Conservation (phyloP, 177 flowering plant genomes). For the Vitis hybrid region DNA sequence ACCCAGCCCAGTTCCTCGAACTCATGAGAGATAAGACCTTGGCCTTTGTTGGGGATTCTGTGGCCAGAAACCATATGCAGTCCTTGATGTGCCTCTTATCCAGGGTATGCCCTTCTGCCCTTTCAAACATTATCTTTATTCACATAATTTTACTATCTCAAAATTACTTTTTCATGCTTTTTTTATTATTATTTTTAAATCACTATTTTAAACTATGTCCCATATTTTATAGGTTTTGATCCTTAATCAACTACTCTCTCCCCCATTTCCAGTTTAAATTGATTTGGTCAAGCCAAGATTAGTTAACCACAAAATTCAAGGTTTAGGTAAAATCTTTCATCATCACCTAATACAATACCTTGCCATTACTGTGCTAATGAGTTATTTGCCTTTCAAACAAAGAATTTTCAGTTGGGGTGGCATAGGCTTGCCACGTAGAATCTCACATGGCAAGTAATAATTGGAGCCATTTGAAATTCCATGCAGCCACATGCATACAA, state of each 20-base stretch:
- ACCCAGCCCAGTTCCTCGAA: slow-evolving; percentile 49
- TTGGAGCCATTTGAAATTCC: too few relatives aligned
- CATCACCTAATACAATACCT: too few relatives aligned
- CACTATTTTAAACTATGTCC: too few relatives aligned
- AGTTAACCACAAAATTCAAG: slow-evolving; percentile 9
- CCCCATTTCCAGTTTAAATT: background rate
- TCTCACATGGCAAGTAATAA: too few relatives aligned
- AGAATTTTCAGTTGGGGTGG: too few relatives aligned
- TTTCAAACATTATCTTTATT: background rate
- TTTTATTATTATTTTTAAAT: background rate
- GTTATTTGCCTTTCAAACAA: too few relatives aligned
- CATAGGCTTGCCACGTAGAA: too few relatives aligned
- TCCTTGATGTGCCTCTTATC: slow-evolving; percentile 64
- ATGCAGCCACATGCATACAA: too few relatives aligned
- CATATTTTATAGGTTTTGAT: background rate
- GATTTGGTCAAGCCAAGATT: background rate
- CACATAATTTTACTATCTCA: too few relatives aligned
- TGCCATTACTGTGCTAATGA: too few relatives aligned
- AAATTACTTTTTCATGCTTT: background rate
- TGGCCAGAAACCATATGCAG: slow-evolving; percentile 65
- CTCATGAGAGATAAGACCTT: slow-evolving; percentile 46
- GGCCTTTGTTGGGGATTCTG: slow-evolving; percentile 67
- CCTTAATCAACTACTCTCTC: background rate
- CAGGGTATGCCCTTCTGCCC: slow-evolving; percentile 29
- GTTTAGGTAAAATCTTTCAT: slow-evolving; percentile 9